phyloP scores from a whole-genome alignment of 495 filamentous ascomycete species.

The Penicillium atrosanguineum region DNA sequence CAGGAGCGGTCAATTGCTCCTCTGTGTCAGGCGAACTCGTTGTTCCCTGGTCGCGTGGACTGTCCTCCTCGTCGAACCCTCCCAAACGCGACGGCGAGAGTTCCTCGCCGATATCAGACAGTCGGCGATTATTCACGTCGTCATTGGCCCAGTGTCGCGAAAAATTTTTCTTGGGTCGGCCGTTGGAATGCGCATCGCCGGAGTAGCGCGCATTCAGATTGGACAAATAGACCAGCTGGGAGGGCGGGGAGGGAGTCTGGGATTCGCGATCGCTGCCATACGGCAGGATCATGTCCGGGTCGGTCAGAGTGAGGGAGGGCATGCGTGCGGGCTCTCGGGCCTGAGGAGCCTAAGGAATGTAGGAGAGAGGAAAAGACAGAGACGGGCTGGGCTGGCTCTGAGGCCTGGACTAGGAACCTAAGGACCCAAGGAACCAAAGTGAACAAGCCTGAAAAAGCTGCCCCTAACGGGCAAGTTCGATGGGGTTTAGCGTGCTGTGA shows the following conservation, averaged over 20 bases:
- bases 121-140: conserved; percentile 57
- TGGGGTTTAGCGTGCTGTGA: conserved; percentile 27
- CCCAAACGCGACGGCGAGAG: conserved; percentile 28
- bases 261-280: conserved; percentile 57
- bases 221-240: conserved; percentile 39
- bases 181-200: conserved; percentile 11
- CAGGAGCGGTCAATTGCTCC: conserved; percentile 8
- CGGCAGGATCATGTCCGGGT: conserved; percentile 91
- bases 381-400: not conserved
- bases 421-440: not conserved
- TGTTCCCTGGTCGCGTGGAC: conserved; percentile 4
- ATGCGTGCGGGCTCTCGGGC: conserved; percentile 23
- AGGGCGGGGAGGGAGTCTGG: conserved; percentile 48
- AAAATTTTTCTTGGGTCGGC: conserved; percentile 34
- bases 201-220: conserved; percentile 32
- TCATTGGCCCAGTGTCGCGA: conserved; percentile 51
- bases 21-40: conserved; percentile 14
- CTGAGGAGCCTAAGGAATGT: not conserved
- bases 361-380: conserved; percentile 5
- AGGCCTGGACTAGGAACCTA: not conserved
- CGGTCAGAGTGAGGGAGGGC: conserved; percentile 83
- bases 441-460: conserved; percentile 20
- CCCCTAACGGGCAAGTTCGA: conserved; percentile 18
- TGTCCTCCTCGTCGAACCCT: conserved; percentile 14
- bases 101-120: conserved; percentile 74